Evolutionary conservation across 805 yeast genomes (phyloP), one percentile per base, ranked within the genome.

Genomic region (Candida multigemmis): DNA sequence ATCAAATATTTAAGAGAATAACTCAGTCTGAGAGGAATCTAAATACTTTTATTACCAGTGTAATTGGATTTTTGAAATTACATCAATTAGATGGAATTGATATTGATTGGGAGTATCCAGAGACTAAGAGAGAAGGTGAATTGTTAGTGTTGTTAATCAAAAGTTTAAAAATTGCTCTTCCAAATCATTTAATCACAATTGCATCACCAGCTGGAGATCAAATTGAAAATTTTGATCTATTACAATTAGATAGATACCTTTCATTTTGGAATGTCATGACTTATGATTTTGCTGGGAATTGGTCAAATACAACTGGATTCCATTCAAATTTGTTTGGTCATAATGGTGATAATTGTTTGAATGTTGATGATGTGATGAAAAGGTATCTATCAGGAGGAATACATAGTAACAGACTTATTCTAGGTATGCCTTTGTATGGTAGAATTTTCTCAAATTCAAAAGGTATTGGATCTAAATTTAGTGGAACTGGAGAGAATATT

Each of bases 101-200:
- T 50, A 56, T 89, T 16, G 98, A 89, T 53, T 89, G 96, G 96
- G 98, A 89, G 51, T 89, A 76, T 42, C 95, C 96, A 1, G 46
- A 50, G 6, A 60, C 48, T 22, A 41, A 45, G 3, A 42, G 46
- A 1, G 76, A 81, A 34, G 72, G 74, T 1, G 24, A 40, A 0
- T 44, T 49, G 20, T 64, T 73, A 34, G 56, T 68, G 1, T 41
- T 45, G 4, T 35, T 84, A 21, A 48, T 79, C 12, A 40, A 22
- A 20, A 33, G 30, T 10, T 38, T 75, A 14, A 59, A 74, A 22
- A 23, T 10, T 1, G 59, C 43, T 17, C 45, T 81, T 30, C 41
- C 35, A 16, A 36, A 57, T 10, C 67, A 71, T 23, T 51, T 68
- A 7, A 49, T 89, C 17, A 69, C 93, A 0, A 50, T 83, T 14